These are phyloP conservation scores for Plasmodium vivax DNA, from an alignment of 169 alveolate genomes.

Conservation along the genomic window DNA sequence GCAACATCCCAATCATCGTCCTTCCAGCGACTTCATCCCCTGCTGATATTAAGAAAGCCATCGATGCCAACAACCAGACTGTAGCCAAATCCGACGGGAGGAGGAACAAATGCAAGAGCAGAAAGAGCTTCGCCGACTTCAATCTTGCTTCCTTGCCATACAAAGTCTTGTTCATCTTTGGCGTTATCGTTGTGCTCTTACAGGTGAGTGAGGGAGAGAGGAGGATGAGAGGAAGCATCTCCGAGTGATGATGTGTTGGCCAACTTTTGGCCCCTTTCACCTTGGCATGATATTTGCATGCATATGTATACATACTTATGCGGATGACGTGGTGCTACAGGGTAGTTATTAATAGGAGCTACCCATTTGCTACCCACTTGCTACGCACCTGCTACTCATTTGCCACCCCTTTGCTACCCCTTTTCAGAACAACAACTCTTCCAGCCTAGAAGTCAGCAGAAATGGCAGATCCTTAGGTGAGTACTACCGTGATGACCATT, in stretches of 20 bases:
- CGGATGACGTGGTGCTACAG: not conserved
- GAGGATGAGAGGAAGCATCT: not conserved
- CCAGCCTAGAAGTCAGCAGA: not conserved
- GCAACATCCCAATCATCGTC: not conserved
- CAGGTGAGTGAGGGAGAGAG: not conserved
- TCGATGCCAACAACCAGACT: not conserved
- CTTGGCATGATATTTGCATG: not conserved
- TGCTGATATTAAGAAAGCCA: not conserved
- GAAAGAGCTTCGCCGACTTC: not conserved
- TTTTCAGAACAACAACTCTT: not conserved
- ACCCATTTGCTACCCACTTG: not conserved
- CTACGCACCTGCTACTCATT: not conserved
- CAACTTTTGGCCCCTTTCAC: not conserved
- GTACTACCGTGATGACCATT: not conserved
- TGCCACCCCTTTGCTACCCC: not conserved
- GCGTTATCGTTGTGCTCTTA: constrained; percentile 15
- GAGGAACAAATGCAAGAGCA: not conserved
- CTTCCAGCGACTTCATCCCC: not conserved
- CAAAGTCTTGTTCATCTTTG: constrained; percentile 11
- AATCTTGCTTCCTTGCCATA: constrained; percentile 6
- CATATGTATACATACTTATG: not conserved
- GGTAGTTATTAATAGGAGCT: not conserved
- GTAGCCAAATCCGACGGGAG: not conserved
- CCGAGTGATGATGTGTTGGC: not conserved
- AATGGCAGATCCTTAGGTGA: not conserved